Evolutionary conservation across 192 early-diverging fungal species (phyloP), one percentile per base, ranked within the genome.

Genomic region (Rhizoclosmatium globosum): DNA sequence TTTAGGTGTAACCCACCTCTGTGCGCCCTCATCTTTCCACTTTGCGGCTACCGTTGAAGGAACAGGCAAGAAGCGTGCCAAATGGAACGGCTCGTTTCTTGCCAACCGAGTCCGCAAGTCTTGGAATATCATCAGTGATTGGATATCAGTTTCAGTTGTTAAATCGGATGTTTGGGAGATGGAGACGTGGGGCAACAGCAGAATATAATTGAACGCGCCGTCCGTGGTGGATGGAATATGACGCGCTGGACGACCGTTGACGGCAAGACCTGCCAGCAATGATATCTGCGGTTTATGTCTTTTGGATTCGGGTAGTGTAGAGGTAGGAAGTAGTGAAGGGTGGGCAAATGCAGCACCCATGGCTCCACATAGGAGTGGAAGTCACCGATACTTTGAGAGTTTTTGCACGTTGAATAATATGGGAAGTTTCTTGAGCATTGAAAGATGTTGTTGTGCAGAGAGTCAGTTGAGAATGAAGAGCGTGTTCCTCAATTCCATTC

Each of bases 151-250:
- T 71, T 71, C 70, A 3, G 31, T 44, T 42, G 45, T 23, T 68
- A 43, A 42, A 7, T 7, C 7, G 39, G 6, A 6, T 11, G 39
- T 64, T 17, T 17, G 6, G 1, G 6, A 17, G 45, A 77, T 56
- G 23, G 23, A 39, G 17, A 17, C 39, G 39, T 68, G 76, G 13
- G 76, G 50, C 9, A 68, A 6, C 9, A 77, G 50, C 65, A 77
- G 48, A 7, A 15, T 13, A n/a, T 56, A 57, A 65, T 77, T 68
- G 76, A 48, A 77, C 3, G 76, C 44, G 50, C 76, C 76, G 48
- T 68, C 23, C 13, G 6, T 9, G 39, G 42, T 47, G 15, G 64
- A 47, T 2, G 76, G 50, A 23, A 77, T 56, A 39, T 4, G 7
- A 38, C 64, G 64, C 23, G 31, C 61, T 57, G 45, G 64, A 23